A percentile compares a stretch with the other conserved stretches of the same genome.
Conservation (phyloP, 1,284 basidiomycete genomes). For the Kwoniella shivajii region DNA sequence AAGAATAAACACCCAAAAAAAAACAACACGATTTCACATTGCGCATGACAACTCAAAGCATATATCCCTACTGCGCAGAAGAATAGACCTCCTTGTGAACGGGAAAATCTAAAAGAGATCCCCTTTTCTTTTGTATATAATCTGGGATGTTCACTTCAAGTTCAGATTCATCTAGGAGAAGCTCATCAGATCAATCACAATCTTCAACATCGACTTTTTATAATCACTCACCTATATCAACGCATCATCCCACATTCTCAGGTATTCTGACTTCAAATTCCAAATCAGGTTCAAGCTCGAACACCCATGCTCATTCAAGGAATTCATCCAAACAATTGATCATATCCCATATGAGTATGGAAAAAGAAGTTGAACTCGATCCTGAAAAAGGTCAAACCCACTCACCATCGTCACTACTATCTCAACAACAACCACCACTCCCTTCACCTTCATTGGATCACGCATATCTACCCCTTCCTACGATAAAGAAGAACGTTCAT, state of each 20-base stretch:
- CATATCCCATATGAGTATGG: not conserved
- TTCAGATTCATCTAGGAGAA: not conserved
- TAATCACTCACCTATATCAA: conserved; percentile 1
- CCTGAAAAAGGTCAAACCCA: not conserved
- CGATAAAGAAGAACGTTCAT: not conserved
- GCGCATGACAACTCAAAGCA: too few relatives aligned
- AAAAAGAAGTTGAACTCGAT: not conserved
- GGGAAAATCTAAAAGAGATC: too few relatives aligned
- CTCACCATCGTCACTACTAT: too few relatives aligned
- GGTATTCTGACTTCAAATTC: not conserved
- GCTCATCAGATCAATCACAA: conserved; percentile 4
- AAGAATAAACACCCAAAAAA: too few relatives aligned
- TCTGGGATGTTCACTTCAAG: not conserved
- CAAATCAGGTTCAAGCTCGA: too few relatives aligned
- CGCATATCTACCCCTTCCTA: not conserved
- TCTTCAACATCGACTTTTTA: too few relatives aligned
- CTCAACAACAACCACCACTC: not conserved
- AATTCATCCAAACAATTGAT: not conserved
- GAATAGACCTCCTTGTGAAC: too few relatives aligned
- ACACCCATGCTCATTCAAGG: not conserved
- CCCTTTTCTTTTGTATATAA: too few relatives aligned
- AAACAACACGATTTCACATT: too few relatives aligned
- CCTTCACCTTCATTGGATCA: not conserved
- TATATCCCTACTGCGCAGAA: too few relatives aligned
- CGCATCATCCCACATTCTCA: not conserved